These are phyloP conservation scores for Yamagishiella unicocca DNA, from an alignment of 139 green algal genomes.

Conservation along the genomic window DNA sequence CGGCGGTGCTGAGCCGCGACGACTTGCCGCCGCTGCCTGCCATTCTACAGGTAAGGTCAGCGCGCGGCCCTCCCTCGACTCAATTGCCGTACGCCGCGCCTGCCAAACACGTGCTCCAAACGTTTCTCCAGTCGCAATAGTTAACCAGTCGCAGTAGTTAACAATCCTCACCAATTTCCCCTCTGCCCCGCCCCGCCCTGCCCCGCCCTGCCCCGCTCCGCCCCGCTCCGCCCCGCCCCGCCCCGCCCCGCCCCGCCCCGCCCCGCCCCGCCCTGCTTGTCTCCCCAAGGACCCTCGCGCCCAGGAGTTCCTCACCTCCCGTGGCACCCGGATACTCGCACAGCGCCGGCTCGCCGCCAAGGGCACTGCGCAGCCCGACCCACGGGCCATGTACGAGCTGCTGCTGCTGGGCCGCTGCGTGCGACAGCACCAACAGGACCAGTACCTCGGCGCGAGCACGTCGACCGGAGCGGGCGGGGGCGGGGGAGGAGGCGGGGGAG, in stretches of 20 bases:
- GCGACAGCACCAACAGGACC: neutral
- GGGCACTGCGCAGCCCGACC: constrained; percentile 24
- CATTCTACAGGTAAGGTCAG: constrained; percentile 28
- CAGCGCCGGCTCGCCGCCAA: constrained; percentile 12
- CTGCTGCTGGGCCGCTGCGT: constrained; percentile 22
- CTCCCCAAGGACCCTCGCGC: neutral
- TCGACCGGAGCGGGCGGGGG: too few species aligned
- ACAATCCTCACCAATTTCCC: neutral
- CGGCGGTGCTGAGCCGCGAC: constrained; percentile 10
- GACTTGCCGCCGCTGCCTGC: constrained; percentile 38
- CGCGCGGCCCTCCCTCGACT: too few species aligned
- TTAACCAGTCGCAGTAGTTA: neutral
- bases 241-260: neutral
- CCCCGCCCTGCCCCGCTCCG: neutral
- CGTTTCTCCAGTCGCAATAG: neutral
- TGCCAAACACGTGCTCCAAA: too few species aligned
- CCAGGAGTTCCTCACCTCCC: neutral
- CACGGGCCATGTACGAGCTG: constrained; percentile 42
- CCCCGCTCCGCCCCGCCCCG: neutral
- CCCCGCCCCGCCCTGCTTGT: neutral
- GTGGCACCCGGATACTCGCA: neutral
- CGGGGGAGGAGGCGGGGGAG: too few species aligned
- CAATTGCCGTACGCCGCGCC: too few species aligned
- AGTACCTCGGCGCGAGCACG: neutral
- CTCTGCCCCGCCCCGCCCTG: neutral